phyloP scores from a whole-genome alignment of 148 eudicot species.

The Amaranthus cruentus region DNA sequence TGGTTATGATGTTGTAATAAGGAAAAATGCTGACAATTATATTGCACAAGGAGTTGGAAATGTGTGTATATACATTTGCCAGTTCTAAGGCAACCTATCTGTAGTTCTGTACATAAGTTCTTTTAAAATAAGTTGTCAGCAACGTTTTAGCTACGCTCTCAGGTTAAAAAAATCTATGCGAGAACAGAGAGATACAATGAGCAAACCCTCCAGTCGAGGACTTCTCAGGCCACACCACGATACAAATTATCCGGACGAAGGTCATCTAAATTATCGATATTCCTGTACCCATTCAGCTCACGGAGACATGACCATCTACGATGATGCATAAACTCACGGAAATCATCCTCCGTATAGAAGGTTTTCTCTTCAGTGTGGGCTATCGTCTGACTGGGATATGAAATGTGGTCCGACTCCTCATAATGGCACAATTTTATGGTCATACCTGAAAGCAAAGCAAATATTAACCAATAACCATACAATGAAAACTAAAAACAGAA shows the following conservation, averaged over 20 bases:
- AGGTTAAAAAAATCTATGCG: not conserved
- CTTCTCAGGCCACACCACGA: slow-evolving; percentile 48
- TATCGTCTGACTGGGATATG: slow-evolving; percentile 41
- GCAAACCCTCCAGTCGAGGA: not conserved
- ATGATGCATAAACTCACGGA: slow-evolving; percentile 71
- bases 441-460: slow-evolving; percentile 43
- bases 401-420: slow-evolving; percentile 55
- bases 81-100: slow-evolving; percentile 11
- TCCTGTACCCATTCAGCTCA: slow-evolving; percentile 55
- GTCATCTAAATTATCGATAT: slow-evolving; percentile 61
- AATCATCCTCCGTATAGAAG: slow-evolving; percentile 69
- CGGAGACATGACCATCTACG: slow-evolving; percentile 66
- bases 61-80: slow-evolving; percentile 20
- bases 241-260: slow-evolving; percentile 66
- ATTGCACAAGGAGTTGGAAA: not conserved
- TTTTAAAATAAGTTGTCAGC: not conserved
- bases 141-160: slow-evolving; percentile 6
- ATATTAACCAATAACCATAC: not conserved
- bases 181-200: not conserved
- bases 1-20: not conserved
- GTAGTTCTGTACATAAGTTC: slow-evolving; percentile 22
- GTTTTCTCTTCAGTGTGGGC: slow-evolving; percentile 74
- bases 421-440: slow-evolving; percentile 59
- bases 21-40: not conserved
- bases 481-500: too few relatives aligned